Percentiles rank a stretch among this genome's conserved stretches.
These are phyloP conservation scores for Taphrina flavorubra DNA, from an alignment of 1,139 yeast species.

Conservation along the genomic window DNA sequence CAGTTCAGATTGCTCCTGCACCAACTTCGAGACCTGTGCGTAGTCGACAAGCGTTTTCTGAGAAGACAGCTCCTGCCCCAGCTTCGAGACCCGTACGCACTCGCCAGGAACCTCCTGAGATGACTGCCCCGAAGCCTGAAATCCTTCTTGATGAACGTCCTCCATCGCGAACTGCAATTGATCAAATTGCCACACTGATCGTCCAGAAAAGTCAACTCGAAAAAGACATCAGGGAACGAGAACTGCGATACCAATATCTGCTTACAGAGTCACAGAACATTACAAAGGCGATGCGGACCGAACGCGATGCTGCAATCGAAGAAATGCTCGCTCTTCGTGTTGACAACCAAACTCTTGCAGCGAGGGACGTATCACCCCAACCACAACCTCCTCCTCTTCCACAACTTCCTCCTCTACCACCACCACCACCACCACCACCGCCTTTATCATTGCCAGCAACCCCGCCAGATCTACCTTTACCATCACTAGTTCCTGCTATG, in stretches of 20 bases:
- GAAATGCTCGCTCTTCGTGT: conserved; percentile 1
- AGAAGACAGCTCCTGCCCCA: not conserved
- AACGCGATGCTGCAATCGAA: conserved; percentile 23
- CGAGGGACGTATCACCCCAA: not conserved
- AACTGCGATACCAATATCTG: conserved; percentile 12
- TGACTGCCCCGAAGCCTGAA: not conserved
- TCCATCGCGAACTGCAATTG: not conserved
- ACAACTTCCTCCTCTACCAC: no score
- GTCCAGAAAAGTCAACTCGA: conserved; percentile 37
- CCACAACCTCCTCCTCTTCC: not conserved
- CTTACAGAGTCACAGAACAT: conserved; percentile 32
- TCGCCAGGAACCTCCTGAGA: not conserved
- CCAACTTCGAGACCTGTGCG: not conserved
- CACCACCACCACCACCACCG: no score
- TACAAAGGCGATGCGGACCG: conserved; percentile 30
- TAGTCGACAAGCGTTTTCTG: not conserved
- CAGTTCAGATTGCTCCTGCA: conserved; percentile 4
- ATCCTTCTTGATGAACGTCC: not conserved
- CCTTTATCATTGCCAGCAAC: no score
- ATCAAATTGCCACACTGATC: conserved; percentile 31
- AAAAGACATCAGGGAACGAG: conserved; percentile 24
- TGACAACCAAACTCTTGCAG: not conserved
- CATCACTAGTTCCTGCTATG: not conserved
- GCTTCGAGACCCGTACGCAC: not conserved
- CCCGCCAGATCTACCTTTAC: no score